Conservation (phyloP, 1,284 basidiomycete genomes). For the Exobasidium rhododendri region DNA sequence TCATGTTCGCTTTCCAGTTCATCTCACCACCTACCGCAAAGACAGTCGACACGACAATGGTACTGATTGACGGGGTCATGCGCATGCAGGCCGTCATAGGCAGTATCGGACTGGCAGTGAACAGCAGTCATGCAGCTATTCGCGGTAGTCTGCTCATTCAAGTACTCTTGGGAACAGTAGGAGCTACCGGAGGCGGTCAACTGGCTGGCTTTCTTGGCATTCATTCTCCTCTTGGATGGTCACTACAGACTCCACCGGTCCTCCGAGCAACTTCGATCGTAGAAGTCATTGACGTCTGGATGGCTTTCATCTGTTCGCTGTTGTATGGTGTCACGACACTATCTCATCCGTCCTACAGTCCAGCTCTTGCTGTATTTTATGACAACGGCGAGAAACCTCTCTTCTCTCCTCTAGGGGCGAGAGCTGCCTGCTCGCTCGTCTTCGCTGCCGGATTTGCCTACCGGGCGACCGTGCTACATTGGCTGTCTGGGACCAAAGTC, state of each 20-base stretch:
- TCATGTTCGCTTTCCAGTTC: constrained; percentile 16
- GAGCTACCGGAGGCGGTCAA: constrained; percentile 41
- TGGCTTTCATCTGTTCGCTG: constrained; percentile 29
- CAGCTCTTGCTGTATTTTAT: constrained; percentile 5
- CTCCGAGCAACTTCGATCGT: constrained; percentile 27
- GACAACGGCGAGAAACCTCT: constrained; percentile 5
- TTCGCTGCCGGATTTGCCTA: constrained; percentile 33
- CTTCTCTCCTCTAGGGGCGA: constrained; percentile 27
- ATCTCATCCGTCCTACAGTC: constrained; percentile 24
- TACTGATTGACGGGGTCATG: constrained; percentile 38
- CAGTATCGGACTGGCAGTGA: constrained; percentile 29
- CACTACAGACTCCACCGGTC: constrained; percentile 31
- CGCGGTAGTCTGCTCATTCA: constrained; percentile 26
- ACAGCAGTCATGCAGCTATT: constrained; percentile 26
- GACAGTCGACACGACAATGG: constrained; percentile 31
- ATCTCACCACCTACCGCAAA: constrained; percentile 19
- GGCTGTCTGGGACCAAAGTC: constrained; percentile 10
- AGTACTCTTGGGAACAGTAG: constrained; percentile 34
- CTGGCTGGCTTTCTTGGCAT: constrained; percentile 38
- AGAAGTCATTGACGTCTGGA: constrained; percentile 34
- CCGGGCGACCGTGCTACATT: constrained; percentile 30
- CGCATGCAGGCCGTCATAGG: constrained; percentile 32
- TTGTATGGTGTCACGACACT: constrained; percentile 29
- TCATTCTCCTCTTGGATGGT: constrained; percentile 40
- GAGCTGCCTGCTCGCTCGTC: constrained; percentile 35